Evolutionary conservation across 768 basidiomycete genomes (phyloP).

Genomic region (Auricularia heimuer): DNA sequence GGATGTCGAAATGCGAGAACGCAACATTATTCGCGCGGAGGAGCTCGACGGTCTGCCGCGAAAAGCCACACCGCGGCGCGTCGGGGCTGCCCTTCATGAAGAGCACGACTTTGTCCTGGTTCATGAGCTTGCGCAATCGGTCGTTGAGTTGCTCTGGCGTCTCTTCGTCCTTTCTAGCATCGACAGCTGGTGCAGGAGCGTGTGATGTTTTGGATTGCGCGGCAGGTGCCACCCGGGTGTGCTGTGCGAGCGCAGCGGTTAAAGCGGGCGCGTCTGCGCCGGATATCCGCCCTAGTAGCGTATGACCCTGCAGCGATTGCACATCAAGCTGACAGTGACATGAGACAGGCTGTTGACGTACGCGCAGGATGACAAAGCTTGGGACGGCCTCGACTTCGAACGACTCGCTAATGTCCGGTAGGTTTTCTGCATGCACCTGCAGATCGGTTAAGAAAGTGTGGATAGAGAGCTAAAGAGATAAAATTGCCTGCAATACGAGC

Average conservation of each 20-base stretch:
- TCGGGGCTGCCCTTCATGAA: conserved; percentile 89
- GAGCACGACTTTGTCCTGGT: conserved; percentile 63
- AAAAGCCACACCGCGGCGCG: conserved; percentile 77
- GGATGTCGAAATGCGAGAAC: conserved; percentile 76
- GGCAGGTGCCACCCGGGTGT: conserved; percentile 31
- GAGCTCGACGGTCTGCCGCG: conserved; percentile 59
- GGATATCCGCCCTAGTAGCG: conserved; percentile 62
- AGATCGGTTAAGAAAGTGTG: not conserved
- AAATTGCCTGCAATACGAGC: conserved; percentile 64
- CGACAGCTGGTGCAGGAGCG: conserved; percentile 14
- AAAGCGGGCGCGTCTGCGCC: conserved; percentile 72
- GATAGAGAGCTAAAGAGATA: conserved; percentile 10
- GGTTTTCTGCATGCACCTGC: conserved; percentile 75
- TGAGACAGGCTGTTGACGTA: conserved; percentile 26
- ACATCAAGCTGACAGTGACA: not conserved
- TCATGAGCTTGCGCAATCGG: conserved; percentile 66
- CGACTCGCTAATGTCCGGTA: conserved; percentile 79
- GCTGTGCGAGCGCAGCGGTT: conserved; percentile 48
- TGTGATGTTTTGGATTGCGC: conserved; percentile 11
- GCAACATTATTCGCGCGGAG: conserved; percentile 52
- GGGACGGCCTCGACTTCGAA: conserved; percentile 91
- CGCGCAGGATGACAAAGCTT: conserved; percentile 69
- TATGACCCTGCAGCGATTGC: conserved; percentile 59
- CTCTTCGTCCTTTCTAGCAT: conserved; percentile 28
- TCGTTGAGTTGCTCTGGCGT: conserved; percentile 54